A percentile compares a stretch with the other conserved stretches of the same genome.
phyloP scores from a whole-genome alignment of 257 asterid genomes.

The Buddleja alternifolia region DNA sequence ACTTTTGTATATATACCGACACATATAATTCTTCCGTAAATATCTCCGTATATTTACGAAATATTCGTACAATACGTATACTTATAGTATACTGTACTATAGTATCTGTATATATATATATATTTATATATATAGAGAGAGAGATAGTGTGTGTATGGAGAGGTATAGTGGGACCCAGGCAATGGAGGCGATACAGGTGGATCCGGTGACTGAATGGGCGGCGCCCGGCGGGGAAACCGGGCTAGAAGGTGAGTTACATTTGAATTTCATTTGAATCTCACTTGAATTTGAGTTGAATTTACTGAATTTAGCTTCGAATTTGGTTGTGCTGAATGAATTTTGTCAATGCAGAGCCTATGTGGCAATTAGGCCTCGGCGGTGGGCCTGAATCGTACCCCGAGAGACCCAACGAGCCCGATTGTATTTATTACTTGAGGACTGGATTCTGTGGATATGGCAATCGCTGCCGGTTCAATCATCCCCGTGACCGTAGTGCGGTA shows the following conservation, averaged over 20 bases:
- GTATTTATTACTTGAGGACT: constrained; percentile 89
- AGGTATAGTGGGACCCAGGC: constrained; percentile 56
- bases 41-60: constrained; percentile 13
- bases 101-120: constrained; percentile 30
- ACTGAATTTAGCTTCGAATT: constrained; percentile 28
- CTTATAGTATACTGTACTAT: constrained; percentile 2
- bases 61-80: constrained; percentile 15
- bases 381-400: constrained; percentile 89
- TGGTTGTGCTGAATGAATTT: constrained; percentile 44
- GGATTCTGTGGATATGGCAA: constrained; percentile 90
- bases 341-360: constrained; percentile 89
- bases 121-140: not conserved
- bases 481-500: constrained; percentile 73
- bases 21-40: constrained; percentile 23
- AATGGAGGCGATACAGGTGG: constrained; percentile 61
- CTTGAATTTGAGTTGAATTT: constrained; percentile 43
- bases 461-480: constrained; percentile 97
- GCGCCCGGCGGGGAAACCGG: constrained; percentile 65
- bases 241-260: constrained; percentile 62
- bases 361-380: constrained; percentile 72
- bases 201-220: constrained; percentile 71
- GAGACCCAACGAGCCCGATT: constrained; percentile 79
- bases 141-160: constrained; percentile 45
- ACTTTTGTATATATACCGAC: not conserved
- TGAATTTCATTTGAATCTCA: constrained; percentile 48